Evolutionary conservation across 176 grass and related monocot genomes (phyloP).

Genomic region (Hsuehochloa calcarea): DNA sequence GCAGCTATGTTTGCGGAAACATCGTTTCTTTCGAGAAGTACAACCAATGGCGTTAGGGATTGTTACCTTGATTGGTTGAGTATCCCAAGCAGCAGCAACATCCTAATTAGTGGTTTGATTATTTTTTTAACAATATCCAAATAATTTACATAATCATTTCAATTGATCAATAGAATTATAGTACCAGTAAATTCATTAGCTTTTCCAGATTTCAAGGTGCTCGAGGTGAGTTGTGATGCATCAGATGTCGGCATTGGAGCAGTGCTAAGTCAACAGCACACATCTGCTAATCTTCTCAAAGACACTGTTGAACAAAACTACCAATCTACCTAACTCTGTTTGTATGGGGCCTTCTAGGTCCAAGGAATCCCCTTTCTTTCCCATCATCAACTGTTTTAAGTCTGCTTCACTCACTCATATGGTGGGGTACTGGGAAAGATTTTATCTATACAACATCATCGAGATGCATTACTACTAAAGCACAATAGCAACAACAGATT

Average conservation of each 20-base stretch:
- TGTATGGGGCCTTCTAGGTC: not conserved
- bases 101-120: not conserved
- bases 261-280: slow-evolving; percentile 8
- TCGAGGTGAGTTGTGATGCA: not conserved
- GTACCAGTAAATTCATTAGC: not conserved
- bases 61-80: not conserved
- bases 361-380: slow-evolving; percentile 6
- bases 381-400: slow-evolving; percentile 6
- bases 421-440: not conserved
- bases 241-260: not conserved
- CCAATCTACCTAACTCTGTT: not conserved
- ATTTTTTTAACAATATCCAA: not conserved
- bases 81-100: not conserved
- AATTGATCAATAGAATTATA: not conserved
- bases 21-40: not conserved
- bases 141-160: not conserved
- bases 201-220: not conserved
- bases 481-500: not conserved
- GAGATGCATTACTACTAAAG: not conserved
- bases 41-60: not conserved
- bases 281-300: slow-evolving; percentile 2
- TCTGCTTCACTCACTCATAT: not conserved
- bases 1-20: not conserved
- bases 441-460: not conserved
- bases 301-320: not conserved